Conservation (phyloP, 1,284 basidiomycete genomes). For the Ustilago curta region DNA sequence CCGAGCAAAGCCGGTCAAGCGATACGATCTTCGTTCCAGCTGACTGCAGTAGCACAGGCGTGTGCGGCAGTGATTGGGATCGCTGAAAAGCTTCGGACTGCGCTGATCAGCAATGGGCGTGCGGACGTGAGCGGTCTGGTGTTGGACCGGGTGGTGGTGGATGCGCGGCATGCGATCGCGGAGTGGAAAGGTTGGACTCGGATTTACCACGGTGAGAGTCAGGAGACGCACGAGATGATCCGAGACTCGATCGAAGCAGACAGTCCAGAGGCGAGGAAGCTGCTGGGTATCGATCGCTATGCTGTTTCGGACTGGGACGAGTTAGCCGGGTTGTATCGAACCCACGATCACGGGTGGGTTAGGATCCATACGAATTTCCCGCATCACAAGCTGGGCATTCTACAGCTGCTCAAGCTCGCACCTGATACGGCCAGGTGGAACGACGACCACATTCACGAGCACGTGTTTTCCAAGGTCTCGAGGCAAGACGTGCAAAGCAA, state of each 20-base stretch:
- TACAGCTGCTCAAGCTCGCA: conserved; percentile 23
- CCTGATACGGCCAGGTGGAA: conserved; percentile 3
- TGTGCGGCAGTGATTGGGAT: conserved; percentile 13
- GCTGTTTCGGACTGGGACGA: conserved; percentile 34
- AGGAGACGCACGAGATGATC: conserved; percentile 8
- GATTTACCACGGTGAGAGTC: not conserved
- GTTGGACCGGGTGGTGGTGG: conserved; percentile 13
- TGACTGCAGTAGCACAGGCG: conserved; percentile 37
- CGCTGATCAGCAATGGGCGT: not conserved
- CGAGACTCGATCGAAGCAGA: not conserved
- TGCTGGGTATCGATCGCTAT: conserved; percentile 11
- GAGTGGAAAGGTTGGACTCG: conserved; percentile 29
- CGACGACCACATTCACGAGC: conserved; percentile 5
- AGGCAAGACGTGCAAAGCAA: conserved; percentile 9
- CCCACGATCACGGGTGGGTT: conserved; percentile 8
- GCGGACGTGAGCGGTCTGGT: conserved; percentile 7
- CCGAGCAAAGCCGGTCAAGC: conserved; percentile 12
- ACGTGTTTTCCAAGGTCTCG: conserved; percentile 1
- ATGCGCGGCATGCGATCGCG: conserved; percentile 28
- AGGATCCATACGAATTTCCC: conserved; percentile 46
- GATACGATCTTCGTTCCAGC: conserved; percentile 22
- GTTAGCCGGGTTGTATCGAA: conserved; percentile 28
- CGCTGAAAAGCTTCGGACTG: not conserved
- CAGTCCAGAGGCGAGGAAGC: not conserved
- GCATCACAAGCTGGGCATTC: conserved; percentile 41